Evolutionary conservation across 2,329 filamentous ascomycete genomes (phyloP).

Genomic region (Diaporthe eres): DNA sequence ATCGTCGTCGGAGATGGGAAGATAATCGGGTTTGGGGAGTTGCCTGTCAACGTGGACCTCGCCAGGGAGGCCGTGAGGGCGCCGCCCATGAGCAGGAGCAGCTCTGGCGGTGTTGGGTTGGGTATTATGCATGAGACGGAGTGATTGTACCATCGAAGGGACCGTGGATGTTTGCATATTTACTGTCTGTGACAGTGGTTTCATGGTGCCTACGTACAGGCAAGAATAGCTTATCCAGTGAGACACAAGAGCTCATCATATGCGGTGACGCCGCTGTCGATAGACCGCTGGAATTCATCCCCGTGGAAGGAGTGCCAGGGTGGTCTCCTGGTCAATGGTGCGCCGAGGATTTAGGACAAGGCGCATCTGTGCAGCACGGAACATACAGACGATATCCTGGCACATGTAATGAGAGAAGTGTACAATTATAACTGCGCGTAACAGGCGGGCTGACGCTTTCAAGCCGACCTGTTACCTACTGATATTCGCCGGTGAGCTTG

Average conservation of each 20-base stretch:
- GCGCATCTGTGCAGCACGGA: neutral
- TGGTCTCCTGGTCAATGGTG: neutral
- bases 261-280: neutral
- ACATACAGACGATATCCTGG: no score
- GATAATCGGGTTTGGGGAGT: conserved; percentile 46
- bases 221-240: neutral
- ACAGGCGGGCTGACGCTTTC: neutral
- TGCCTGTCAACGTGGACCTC: conserved; percentile 15
- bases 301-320: neutral
- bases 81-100: conserved; percentile 11
- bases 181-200: neutral
- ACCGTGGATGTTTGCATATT: neutral
- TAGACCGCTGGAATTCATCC: no score
- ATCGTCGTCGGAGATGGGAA: conserved; percentile 46
- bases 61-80: conserved; percentile 13
- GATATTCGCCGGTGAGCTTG: conserved; percentile 11
- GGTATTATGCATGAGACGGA: conserved; percentile 35
- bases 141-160: neutral
- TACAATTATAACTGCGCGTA: conserved; percentile 26
- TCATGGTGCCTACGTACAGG: neutral
- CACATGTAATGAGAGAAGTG: conserved; percentile 10
- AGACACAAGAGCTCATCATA: neutral
- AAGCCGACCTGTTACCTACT: neutral
- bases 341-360: neutral
- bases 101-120: conserved; percentile 30